A percentile compares a stretch with the other conserved stretches of the same genome.
Conservation (phyloP, 192 early-diverging fungal genomes). For the Lunasporangiospora selenospora region DNA sequence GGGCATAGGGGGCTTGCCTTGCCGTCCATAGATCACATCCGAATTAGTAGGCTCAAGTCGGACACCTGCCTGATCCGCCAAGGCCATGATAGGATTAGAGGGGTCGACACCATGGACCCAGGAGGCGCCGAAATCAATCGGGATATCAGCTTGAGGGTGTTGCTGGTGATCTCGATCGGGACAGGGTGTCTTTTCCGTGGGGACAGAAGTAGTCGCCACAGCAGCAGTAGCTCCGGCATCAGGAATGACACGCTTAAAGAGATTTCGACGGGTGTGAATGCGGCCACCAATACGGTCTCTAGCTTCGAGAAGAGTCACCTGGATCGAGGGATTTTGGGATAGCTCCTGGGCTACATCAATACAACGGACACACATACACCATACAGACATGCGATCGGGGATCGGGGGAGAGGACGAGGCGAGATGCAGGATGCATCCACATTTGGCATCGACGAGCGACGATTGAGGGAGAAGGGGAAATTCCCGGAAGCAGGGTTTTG, state of each 20-base stretch:
- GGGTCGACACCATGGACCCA: constrained; percentile 49
- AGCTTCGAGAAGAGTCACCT: constrained; percentile 44
- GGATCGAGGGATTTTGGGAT: constrained; percentile 44
- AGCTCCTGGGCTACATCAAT: constrained; percentile 45
- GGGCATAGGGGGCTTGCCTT: constrained; percentile 8
- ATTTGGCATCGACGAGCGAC: too few species aligned
- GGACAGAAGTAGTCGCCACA: too few species aligned
- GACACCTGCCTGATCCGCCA: constrained; percentile 24
- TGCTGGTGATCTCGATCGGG: not conserved
- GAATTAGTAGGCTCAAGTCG: constrained; percentile 35
- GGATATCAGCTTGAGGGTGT: constrained; percentile 12
- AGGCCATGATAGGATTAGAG: constrained; percentile 34
- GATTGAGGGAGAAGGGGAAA: too few species aligned
- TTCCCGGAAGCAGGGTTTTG: too few species aligned
- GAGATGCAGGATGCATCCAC: too few species aligned
- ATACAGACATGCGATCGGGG: too few species aligned
- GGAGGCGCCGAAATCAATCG: constrained; percentile 50
- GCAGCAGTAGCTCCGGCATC: too few species aligned
- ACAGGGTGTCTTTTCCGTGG: too few species aligned
- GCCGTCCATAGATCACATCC: constrained; percentile 27
- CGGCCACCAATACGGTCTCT: constrained; percentile 42
- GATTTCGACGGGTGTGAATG: constrained; percentile 39
- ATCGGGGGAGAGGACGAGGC: too few species aligned
- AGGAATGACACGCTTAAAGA: not conserved
- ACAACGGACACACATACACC: too few species aligned